phyloP scores from a whole-genome alignment of 345 rosid genomes.

The Balakata baccata region DNA sequence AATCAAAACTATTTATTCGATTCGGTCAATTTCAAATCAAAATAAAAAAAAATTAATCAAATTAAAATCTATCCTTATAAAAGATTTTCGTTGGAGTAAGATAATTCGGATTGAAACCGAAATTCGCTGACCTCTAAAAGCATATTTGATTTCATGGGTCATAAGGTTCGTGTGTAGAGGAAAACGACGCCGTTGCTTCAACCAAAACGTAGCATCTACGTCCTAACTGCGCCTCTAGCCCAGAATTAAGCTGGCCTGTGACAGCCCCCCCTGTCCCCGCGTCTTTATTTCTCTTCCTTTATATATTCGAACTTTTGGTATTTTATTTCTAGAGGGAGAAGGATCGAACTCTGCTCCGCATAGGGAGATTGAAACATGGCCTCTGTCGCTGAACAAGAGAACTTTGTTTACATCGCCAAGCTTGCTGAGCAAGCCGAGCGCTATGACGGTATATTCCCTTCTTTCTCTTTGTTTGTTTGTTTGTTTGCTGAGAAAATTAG shows the following conservation, averaged over 20 bases:
- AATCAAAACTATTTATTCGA: no score
- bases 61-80: no score
- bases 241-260: background rate
- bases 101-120: no score
- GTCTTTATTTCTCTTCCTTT: background rate
- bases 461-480: conserved; percentile 15
- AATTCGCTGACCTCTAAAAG: no score
- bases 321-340: background rate
- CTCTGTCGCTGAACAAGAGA: conserved; percentile 38
- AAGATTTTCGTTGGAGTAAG: no score
- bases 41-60: no score
- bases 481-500: conserved; percentile 10
- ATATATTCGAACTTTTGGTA: background rate
- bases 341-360: background rate
- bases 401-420: conserved; percentile 49
- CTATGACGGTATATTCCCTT: conserved; percentile 37
- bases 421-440: conserved; percentile 64
- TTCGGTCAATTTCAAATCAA: no score
- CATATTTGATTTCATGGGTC: no score
- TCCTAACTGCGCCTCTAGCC: background rate
- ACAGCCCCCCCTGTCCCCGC: background rate
- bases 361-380: conserved; percentile 25
- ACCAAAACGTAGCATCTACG: background rate
- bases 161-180: background rate
- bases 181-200: background rate